Evolutionary conservation across 495 filamentous ascomycete species (phyloP), one percentile per base, ranked within the genome.

Genomic region (Alectoria sarmentosa): DNA sequence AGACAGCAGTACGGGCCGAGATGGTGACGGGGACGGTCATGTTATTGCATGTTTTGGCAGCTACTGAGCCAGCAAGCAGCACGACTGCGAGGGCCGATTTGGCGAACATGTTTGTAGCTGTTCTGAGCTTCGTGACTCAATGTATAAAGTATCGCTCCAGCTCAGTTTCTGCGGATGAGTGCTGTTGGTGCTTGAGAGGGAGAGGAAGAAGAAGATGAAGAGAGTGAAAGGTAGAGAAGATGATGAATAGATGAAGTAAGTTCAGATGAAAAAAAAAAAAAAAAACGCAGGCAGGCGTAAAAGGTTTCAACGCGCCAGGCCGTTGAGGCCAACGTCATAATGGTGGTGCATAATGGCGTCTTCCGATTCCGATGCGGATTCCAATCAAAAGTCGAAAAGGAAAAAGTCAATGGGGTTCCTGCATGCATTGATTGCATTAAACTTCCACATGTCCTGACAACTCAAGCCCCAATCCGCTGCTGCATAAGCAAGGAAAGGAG

Each of bases 11-110:
- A 17, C 76, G 67, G 8, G 78, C 72, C 15, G 70, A 71, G 34
- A 78, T 69, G 11, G 67, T 39, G 26, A 80, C 67, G 6, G 71
- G 71, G 26, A 80, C 69, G 14, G 76, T 76, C 21, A 73, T 58
- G 61, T 80, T 76, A 28, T 67, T 64, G 65, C 78, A 80, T 44
- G 67, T 65, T 61, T 72, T 77, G 2, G 76, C 78, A 23, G 58
- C 32, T 42, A 58, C 69, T 30, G 60, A 62, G 48, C 52, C 54
- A 56, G 55, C 52, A 46, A 71, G 58, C 21, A 66, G 6, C 4
- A 23, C 60, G 32, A 63, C 44, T 17, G 19, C 49, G n/a, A 64
- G 49, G 52, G 60, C 61, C 26, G 44, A 56, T 19, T 63, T 46
- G 38, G 38, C 38, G 6, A 42, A 63, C 61, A 63, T 63, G 10